Evolutionary conservation across 2,329 filamentous ascomycete species (phyloP).

Genomic region (Alternaria solani): DNA sequence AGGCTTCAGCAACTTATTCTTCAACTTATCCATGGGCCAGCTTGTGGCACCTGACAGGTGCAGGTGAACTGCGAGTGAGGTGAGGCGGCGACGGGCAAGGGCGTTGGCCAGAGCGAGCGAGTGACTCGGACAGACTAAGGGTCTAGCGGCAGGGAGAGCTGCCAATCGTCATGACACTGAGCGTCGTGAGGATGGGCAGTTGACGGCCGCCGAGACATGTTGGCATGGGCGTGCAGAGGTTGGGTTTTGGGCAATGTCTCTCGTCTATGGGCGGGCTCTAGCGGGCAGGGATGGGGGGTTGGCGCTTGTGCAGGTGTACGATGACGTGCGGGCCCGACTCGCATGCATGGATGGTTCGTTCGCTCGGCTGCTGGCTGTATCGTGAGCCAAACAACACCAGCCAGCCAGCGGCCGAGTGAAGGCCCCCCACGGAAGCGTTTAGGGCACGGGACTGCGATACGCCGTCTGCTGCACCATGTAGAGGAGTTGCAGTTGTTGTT

Average conservation of each 20-base stretch:
- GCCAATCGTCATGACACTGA: conserved; percentile 18
- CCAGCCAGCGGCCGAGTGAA: background rate
- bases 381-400: conserved; percentile 17
- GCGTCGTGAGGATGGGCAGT: conserved; percentile 1
- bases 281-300: conserved; percentile 23
- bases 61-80: conserved; percentile 24
- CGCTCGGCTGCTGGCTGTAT: conserved; percentile 2
- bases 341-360: conserved; percentile 17
- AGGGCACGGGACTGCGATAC: conserved; percentile 9
- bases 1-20: conserved; percentile 40
- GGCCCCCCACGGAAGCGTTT: no score
- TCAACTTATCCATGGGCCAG: conserved; percentile 45
- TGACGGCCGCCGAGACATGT: conserved; percentile 6
- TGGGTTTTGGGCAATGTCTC: conserved; percentile 16
- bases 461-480: conserved; percentile 37
- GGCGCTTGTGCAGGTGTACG: conserved; percentile 21
- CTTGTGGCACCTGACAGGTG: conserved; percentile 34
- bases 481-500: conserved; percentile 8
- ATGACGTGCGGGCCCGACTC: conserved; percentile 37
- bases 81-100: conserved; percentile 15
- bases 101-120: conserved; percentile 18
- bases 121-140: conserved; percentile 9
- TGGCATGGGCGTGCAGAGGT: background rate
- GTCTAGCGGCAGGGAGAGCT: conserved; percentile 9
- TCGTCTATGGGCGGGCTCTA: conserved; percentile 23